These are phyloP conservation scores for Leavenworthia alabamica DNA, from an alignment of 345 rosid genomes.

Conservation along the genomic window DNA sequence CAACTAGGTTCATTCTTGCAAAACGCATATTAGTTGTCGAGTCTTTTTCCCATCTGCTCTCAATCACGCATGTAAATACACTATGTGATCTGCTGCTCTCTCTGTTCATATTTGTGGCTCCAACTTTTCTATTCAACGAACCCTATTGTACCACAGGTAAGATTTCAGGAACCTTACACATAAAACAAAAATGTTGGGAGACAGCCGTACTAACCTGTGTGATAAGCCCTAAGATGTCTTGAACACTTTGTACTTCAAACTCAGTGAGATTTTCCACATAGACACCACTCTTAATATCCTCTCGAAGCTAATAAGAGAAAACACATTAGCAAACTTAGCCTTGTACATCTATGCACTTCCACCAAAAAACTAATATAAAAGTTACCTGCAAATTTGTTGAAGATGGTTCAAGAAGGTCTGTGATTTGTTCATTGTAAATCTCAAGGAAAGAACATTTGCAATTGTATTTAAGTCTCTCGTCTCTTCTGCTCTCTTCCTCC, in stretches of 20 bases:
- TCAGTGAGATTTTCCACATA: slow-evolving; percentile 93
- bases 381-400: slow-evolving; percentile 73
- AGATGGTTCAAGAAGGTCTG: slow-evolving; percentile 96
- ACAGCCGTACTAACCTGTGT: slow-evolving; percentile 48
- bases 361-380: slow-evolving; percentile 11
- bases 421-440: slow-evolving; percentile 89
- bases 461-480: slow-evolving; percentile 72
- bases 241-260: slow-evolving; percentile 72
- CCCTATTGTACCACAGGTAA: slow-evolving; percentile 44
- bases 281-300: slow-evolving; percentile 76
- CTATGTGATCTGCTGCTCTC: slow-evolving; percentile 96
- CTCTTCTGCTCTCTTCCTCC: slow-evolving; percentile 95
- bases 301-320: slow-evolving; percentile 58
- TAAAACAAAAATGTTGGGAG: neutral
- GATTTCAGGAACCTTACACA: slow-evolving; percentile 4
- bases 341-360: neutral
- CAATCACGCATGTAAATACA: slow-evolving; percentile 87
- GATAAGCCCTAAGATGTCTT: slow-evolving; percentile 72
- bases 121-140: slow-evolving; percentile 81
- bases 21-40: slow-evolving; percentile 76
- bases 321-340: neutral
- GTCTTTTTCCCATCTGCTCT: slow-evolving; percentile 94
- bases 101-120: slow-evolving; percentile 92
- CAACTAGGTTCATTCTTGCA: slow-evolving; percentile 88
- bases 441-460: slow-evolving; percentile 98